phyloP scores from a whole-genome alignment of 2,329 filamentous ascomycete genomes.

The Neofusicoccum sp. region DNA sequence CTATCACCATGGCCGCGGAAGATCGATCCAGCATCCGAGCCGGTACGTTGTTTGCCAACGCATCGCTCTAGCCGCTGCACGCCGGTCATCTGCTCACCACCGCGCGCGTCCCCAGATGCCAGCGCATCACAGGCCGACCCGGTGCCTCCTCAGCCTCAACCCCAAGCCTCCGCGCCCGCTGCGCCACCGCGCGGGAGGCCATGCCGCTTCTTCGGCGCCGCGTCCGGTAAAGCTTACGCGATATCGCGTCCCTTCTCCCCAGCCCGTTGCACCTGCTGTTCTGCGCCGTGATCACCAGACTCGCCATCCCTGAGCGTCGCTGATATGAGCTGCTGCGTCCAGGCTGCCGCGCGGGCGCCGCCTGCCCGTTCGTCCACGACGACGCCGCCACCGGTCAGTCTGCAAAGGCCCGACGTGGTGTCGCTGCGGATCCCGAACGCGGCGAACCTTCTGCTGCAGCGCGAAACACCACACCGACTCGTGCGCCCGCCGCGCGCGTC shows the following conservation, averaged over 20 bases:
- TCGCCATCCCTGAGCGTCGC: neutral
- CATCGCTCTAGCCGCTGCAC: slow-evolving; percentile 22
- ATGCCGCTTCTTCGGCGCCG: slow-evolving; percentile 44
- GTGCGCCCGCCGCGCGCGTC: slow-evolving; percentile 46
- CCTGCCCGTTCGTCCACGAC: slow-evolving; percentile 56
- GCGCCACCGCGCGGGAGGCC: slow-evolving; percentile 33
- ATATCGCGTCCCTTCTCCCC: neutral
- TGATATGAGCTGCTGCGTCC: slow-evolving; percentile 16
- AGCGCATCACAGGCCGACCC: slow-evolving; percentile 27
- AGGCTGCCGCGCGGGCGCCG: slow-evolving; percentile 57
- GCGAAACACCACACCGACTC: slow-evolving; percentile 27
- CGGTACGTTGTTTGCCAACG: slow-evolving; percentile 29
- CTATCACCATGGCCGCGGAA: slow-evolving; percentile 22
- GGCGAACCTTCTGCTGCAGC: slow-evolving; percentile 9
- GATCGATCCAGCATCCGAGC: slow-evolving; percentile 37
- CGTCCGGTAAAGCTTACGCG: slow-evolving; percentile 39
- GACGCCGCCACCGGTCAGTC: slow-evolving; percentile 23
- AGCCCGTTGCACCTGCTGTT: neutral
- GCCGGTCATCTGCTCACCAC: slow-evolving; percentile 17
- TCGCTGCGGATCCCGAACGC: slow-evolving; percentile 22
- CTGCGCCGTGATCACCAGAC: slow-evolving; percentile 16
- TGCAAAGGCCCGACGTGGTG: slow-evolving; percentile 4
- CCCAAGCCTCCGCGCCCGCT: slow-evolving; percentile 30
- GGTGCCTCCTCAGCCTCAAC: slow-evolving; percentile 31
- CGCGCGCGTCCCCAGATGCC: slow-evolving; percentile 13